Percentiles rank a stretch among this genome's conserved stretches.
Evolutionary conservation across 164 flowering plant genomes (phyloP).

Genomic region (Berberis thunbergii): DNA sequence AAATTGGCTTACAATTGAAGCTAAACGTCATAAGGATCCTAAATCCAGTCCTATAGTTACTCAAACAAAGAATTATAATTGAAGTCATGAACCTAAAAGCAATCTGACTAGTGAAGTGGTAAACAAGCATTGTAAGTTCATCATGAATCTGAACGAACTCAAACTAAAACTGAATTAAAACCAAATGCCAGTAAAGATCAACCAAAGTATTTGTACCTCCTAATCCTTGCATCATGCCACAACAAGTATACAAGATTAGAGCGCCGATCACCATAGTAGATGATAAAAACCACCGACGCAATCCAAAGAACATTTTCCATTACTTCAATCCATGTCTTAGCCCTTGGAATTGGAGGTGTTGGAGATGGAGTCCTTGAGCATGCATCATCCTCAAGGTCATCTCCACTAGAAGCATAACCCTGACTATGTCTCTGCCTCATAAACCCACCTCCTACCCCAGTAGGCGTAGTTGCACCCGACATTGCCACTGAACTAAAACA

Average conservation of each 20-base stretch:
- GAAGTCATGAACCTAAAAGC: too few relatives aligned
- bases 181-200: neutral
- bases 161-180: neutral
- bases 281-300: constrained; percentile 61
- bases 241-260: constrained; percentile 61
- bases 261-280: constrained; percentile 69
- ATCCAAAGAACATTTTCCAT: constrained; percentile 78
- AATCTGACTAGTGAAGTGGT: too few relatives aligned
- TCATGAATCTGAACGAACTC: too few relatives aligned
- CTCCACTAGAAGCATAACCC: constrained; percentile 72
- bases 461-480: constrained; percentile 76
- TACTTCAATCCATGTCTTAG: constrained; percentile 56
- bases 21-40: too few relatives aligned
- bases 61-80: too few relatives aligned
- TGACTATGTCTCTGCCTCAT: constrained; percentile 88
- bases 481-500: constrained; percentile 20
- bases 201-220: constrained; percentile 35
- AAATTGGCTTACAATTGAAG: too few relatives aligned
- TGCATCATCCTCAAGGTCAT: constrained; percentile 84
- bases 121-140: too few relatives aligned
- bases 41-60: too few relatives aligned
- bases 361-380: constrained; percentile 38
- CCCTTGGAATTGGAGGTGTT: constrained; percentile 18
- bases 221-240: constrained; percentile 61
- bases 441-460: constrained; percentile 31